These are phyloP conservation scores for Micractinium sp. DNA, from an alignment of 139 green algal genomes.

Conservation along the genomic window DNA sequence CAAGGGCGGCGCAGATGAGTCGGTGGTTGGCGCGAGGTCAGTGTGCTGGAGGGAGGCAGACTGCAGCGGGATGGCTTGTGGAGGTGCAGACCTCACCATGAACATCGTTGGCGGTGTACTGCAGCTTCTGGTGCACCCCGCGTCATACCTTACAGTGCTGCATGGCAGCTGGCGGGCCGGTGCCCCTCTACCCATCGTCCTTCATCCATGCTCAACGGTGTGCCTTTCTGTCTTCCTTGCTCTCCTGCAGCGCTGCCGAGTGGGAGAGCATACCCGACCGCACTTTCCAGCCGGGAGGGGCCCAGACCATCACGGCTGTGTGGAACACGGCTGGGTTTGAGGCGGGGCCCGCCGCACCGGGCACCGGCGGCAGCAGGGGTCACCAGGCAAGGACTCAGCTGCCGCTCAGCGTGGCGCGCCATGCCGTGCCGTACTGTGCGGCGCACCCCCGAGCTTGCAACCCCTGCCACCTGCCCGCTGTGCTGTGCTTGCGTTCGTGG, in stretches of 20 bases:
- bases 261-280: constrained; percentile 11
- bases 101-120: no score
- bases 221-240: not conserved
- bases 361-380: not conserved
- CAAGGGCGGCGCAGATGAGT: no score
- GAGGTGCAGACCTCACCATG: no score
- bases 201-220: not conserved
- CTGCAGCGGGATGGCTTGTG: no score
- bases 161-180: not conserved
- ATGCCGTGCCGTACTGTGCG: not conserved
- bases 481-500: no score
- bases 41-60: no score
- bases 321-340: constrained; percentile 7
- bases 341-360: not conserved
- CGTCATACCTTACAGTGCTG: not conserved
- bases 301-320: constrained; percentile 3
- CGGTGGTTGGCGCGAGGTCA: no score
- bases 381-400: not conserved
- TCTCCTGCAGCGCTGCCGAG: not conserved
- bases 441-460: not conserved
- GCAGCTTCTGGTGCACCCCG: not conserved
- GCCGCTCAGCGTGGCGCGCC: not conserved
- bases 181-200: no score
- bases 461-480: no score
- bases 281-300: not conserved